Base-by-base conservation (phyloP, 345 rosid genomes). In the Linum usitatissimum region DNA sequence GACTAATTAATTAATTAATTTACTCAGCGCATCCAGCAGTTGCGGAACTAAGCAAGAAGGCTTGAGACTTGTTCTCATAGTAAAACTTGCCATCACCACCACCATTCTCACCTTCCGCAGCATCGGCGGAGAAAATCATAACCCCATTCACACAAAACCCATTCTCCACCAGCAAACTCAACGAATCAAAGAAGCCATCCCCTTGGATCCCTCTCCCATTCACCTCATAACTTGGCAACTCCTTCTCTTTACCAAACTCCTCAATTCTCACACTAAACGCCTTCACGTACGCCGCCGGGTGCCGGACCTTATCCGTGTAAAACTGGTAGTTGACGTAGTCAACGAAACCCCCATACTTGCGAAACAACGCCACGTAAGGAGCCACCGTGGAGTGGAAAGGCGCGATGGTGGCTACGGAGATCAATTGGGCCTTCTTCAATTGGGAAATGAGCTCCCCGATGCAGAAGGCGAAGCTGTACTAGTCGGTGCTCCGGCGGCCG, bases 201-300 rank as follows among this genome's bases (percentile, higher is more conserved):
- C 91, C 91, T 59, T 82, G 86, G n/a, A 82, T 82, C 0, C 87
- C 90, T 45, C 84, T 77, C 14, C 85, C 85, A 0, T 82, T 65
- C 2, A 78, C 79, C 63, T 84, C 85, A 58, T 82, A 84, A 73
- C 85, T 82, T 0, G 87, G 79, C 67, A 84, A n/a, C 63, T 82
- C 21, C 63, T 82, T 84, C 3, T 53, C 73, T 56, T 34, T 55
- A 6, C 70, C 65, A 49, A 78, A 82, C 40, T 84, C 77, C 8
- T 6, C 31, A 0, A 75, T 72, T 30, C 83, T 62, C 6, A 70
- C 57, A 66, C 60, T 18, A 63, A 74, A 80, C 2, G 79, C 76
- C 20, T 64, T 57, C 67, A 82, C n/a, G 36, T 71, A 80, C 49
- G 66, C 75, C 28, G 19, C 21, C 0, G 84, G 81, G 3, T 18